Conservation (phyloP, 192 early-diverging fungal species). For the Tieghemiomyces parasiticus region DNA sequence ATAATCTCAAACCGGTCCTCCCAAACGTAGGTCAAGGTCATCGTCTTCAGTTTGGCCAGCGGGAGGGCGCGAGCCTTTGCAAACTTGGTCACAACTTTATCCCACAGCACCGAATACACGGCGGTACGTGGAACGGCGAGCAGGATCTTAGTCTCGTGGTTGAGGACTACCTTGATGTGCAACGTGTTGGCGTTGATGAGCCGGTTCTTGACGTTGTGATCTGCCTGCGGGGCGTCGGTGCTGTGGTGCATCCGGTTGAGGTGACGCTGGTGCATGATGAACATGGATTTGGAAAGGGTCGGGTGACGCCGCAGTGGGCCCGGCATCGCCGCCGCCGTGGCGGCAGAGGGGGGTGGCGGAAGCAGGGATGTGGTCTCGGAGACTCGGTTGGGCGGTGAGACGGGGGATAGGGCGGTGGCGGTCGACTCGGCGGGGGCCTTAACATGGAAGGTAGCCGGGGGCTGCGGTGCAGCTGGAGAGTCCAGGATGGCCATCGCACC, state of each 20-base stretch:
- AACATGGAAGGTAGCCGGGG: no score
- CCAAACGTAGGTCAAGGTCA: conserved; percentile 6
- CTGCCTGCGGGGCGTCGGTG: conserved; percentile 6
- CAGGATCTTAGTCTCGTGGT: background rate
- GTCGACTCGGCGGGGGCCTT: no score
- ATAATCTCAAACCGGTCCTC: conserved; percentile 9
- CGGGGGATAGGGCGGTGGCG: no score
- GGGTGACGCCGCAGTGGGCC: background rate
- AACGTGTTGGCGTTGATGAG: conserved; percentile 7
- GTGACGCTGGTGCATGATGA: conserved; percentile 1
- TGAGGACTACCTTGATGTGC: conserved; percentile 6
- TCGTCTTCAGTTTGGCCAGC: conserved; percentile 3
- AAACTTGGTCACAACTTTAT: conserved; percentile 7
- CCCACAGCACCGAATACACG: conserved; percentile 8
- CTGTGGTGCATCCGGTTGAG: background rate
- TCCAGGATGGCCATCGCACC: no score
- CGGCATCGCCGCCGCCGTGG: no score
- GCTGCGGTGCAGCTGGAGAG: no score
- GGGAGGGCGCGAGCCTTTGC: background rate
- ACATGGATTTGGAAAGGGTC: conserved; percentile 7
- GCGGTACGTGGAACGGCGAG: conserved; percentile 9
- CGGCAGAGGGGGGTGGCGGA: no score
- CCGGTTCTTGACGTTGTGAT: background rate
- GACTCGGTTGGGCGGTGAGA: no score
- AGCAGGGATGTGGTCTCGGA: no score